Conservation (phyloP, 1,284 basidiomycete species). For the Phellopilus nigrolimitatus region DNA sequence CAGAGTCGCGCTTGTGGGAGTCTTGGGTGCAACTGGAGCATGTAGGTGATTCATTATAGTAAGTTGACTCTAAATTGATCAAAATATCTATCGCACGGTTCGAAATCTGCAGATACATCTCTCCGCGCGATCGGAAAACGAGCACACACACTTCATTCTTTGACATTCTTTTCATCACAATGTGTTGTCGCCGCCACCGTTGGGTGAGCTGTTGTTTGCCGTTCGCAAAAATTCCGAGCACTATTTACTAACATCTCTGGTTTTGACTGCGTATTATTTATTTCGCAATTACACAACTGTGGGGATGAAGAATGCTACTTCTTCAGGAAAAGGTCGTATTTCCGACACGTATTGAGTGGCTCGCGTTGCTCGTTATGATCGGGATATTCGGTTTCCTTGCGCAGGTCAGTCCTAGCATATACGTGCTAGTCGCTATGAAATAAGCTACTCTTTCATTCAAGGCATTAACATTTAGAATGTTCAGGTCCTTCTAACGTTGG, state of each 20-base stretch:
- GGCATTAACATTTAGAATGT: no score
- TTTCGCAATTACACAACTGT: neutral
- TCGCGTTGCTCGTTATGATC: slow-evolving; percentile 19
- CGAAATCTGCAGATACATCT: slow-evolving; percentile 46
- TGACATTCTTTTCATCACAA: slow-evolving; percentile 62
- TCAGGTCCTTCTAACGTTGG: slow-evolving; percentile 54
- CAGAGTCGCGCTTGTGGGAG: slow-evolving; percentile 54
- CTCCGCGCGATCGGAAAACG: slow-evolving; percentile 70
- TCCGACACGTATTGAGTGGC: slow-evolving; percentile 31
- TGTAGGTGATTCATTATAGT: slow-evolving; percentile 36
- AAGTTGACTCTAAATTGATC: no score
- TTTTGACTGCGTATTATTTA: neutral
- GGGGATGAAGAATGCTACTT: slow-evolving; percentile 21
- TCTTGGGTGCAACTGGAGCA: slow-evolving; percentile 56
- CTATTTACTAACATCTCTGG: slow-evolving; percentile 2
- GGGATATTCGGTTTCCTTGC: slow-evolving; percentile 35
- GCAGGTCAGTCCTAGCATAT: slow-evolving; percentile 26
- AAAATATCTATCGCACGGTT: neutral
- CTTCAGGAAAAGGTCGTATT: slow-evolving; percentile 24
- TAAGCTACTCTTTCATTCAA: no score
- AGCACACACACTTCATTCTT: slow-evolving; percentile 70
- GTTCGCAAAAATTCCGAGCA: slow-evolving; percentile 12
- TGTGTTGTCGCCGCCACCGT: slow-evolving; percentile 52
- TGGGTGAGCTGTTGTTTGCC: slow-evolving; percentile 44
- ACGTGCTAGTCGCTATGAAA: no score